Evolutionary conservation across 805 yeast genomes (phyloP), one percentile per base, ranked within the genome.

Genomic region (Candida adriatica): DNA sequence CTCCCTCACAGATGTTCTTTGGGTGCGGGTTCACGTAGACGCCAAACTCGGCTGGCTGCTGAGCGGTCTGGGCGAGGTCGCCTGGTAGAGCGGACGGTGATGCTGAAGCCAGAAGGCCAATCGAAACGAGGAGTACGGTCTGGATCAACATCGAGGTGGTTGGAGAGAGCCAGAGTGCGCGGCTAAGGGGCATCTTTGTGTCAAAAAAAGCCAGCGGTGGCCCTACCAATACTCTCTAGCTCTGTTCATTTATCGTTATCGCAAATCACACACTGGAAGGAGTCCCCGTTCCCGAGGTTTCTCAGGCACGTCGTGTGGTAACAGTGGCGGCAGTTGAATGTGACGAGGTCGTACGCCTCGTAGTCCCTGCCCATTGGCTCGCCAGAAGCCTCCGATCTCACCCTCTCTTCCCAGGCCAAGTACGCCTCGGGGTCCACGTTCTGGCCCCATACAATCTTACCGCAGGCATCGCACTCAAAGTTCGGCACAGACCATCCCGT

Each of bases 381-480:
- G 22, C 22, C 22, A 11, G 8, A 23, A 9, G 16, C 26, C 5
- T 16, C 21, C 14, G 33, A 26, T 33, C 59, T 53, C 8, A 57
- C 45, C 34, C 38, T 48, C 17, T 63, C 61, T 45, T 74, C 80
- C 88, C 88, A 81, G 4, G 68, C 61, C 26, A 65, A 63, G 32
- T 70, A 70, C 24, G 69, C 62, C 7, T 58, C 62, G 2, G 72
- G 59, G 16, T 66, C 59, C 3, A 81, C 50, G 2, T 74, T 73
- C 2, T 71, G 53, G 0, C 96, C 95, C 76, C 87, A 79, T 20
- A 87, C 58, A 14, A 61, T 60, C 39, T 75, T 75, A 1, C 85
- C 88, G 55, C 96, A 88, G 0, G 79, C 71, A 21, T 80, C 80
- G 53, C 96, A 88, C 29, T 67, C 73, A 22, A 66, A 61, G 17